Base-by-base conservation (phyloP, 2,329 filamentous ascomycete genomes). In the Fusarium napiforme region DNA sequence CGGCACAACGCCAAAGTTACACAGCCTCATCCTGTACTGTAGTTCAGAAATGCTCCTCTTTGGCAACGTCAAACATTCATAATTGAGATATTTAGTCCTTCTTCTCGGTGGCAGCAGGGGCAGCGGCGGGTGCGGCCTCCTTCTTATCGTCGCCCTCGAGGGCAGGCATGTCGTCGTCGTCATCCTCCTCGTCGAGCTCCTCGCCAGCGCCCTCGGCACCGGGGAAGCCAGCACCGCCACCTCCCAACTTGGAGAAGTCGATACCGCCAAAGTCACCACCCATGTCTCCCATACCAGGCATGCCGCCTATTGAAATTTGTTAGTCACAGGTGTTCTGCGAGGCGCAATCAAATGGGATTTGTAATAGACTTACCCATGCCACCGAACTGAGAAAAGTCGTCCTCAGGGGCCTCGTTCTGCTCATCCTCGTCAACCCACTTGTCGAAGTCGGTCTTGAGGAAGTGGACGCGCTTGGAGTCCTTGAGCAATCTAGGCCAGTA, bases 381-480 rank as follows among this genome's bases (percentile, higher is more conserved):
- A 66, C 88, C 90, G 77, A 90, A 91, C 81, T 91, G 87, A 74
- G 88, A 89, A 77, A 91, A 85, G 83, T 97, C 95, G 64, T 97
- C 95, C 75, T 97, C 94, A 55, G 90, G 87, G 69, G 90, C 92
- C 84, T 94, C 95, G 81, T 98, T 93, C 87, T 99, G 96, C 90
- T 99, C 96, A 82, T 99, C 95, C 90, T 98, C 94, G 78, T 98
- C 95, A 79, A 97, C 93, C 95, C 95, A 98, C 93, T 97, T 98
- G 87, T 98, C 95, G 79, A 99, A 99, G 86, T 99, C 93, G 75
- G 96, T 98, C 92, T 97, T 97, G 80, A 99, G 85, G 90, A 95
- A 99, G 86, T 98, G 96, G 62, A 93, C 86, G 88, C 94, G 97
- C 89, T 94, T 92, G 77, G 87, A 84, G 69, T 96, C 93, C 91